A percentile compares a stretch with the other conserved stretches of the same genome.
phyloP scores from a whole-genome alignment of 352 stramenopile species.

The Pythium apleroticum region DNA sequence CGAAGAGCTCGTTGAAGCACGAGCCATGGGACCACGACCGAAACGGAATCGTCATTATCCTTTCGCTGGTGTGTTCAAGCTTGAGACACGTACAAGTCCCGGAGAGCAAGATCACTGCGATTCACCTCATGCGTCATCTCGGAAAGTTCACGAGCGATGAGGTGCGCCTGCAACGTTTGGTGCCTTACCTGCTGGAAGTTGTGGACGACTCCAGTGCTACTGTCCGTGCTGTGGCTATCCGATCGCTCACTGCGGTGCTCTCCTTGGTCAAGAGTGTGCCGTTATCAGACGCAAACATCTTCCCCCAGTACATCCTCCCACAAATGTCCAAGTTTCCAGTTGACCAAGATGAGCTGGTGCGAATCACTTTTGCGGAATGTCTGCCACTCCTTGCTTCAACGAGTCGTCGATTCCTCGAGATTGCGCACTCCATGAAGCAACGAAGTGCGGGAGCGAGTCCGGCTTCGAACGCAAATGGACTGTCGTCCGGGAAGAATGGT shows the following conservation, averaged over 20 bases:
- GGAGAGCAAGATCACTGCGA: constrained; percentile 86
- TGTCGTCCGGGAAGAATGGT: constrained; percentile 4
- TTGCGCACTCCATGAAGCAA: constrained; percentile 89
- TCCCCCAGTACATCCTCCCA: constrained; percentile 96
- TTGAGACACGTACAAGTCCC: constrained; percentile 82
- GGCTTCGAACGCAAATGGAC: constrained; percentile 28
- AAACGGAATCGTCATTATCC: constrained; percentile 85
- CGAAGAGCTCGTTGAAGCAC: constrained; percentile 11
- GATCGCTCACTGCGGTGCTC: constrained; percentile 89
- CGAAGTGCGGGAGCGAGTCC: constrained; percentile 30
- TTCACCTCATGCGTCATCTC: constrained; percentile 92
- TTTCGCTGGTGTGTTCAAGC: constrained; percentile 84
- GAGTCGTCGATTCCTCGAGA: constrained; percentile 93
- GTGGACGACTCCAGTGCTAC: constrained; percentile 91
- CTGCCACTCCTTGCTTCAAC: constrained; percentile 92
- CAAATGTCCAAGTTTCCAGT: constrained; percentile 34
- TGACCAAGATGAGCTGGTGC: constrained; percentile 87
- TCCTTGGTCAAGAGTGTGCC: constrained; percentile 91
- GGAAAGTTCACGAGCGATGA: constrained; percentile 91
- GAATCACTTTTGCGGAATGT: constrained; percentile 94
- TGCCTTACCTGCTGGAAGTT: constrained; percentile 92
- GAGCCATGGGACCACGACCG: constrained; percentile 42
- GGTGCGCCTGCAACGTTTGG: constrained; percentile 92
- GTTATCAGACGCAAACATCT: constrained; percentile 95
- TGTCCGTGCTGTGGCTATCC: constrained; percentile 89